A percentile compares a stretch with the other conserved stretches of the same genome.
Conservation (phyloP, 148 eudicot species). For the Camellia sinensis region DNA sequence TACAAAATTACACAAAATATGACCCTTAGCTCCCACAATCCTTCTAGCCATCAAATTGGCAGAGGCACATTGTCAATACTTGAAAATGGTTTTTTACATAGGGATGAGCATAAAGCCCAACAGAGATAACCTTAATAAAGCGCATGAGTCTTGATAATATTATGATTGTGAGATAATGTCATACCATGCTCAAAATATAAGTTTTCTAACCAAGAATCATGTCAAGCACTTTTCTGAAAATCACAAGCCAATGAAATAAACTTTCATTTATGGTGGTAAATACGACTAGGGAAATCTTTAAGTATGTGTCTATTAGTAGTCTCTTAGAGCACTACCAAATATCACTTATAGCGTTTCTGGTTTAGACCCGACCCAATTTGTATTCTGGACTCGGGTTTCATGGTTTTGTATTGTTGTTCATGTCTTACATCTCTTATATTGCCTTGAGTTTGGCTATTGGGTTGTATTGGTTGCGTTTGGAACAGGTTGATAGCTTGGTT, state of each 20-base stretch:
- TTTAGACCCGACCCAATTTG: too few relatives aligned
- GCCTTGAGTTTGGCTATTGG: too few relatives aligned
- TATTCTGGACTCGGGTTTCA: too few relatives aligned
- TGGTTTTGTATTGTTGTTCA: too few relatives aligned
- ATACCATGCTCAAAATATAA: too few relatives aligned
- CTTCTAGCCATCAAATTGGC: not conserved
- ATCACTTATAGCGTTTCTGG: too few relatives aligned
- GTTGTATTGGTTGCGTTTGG: too few relatives aligned
- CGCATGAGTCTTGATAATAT: not conserved
- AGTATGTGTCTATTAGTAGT: not conserved
- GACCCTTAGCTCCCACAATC: not conserved
- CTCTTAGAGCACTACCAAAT: not conserved
- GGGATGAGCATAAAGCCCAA: too few relatives aligned
- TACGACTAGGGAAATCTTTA: not conserved
- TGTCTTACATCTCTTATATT: too few relatives aligned
- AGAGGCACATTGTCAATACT: not conserved
- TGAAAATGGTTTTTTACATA: too few relatives aligned
- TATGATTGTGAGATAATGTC: not conserved
- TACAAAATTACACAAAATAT: not conserved
- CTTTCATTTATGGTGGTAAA: not conserved
- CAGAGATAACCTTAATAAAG: too few relatives aligned
- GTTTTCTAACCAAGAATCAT: not conserved
- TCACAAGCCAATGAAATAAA: not conserved
- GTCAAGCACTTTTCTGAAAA: not conserved
- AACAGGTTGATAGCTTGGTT: too few relatives aligned